Conservation (phyloP, 2,329 filamentous ascomycete genomes). For the Aplosporella prunicola region DNA sequence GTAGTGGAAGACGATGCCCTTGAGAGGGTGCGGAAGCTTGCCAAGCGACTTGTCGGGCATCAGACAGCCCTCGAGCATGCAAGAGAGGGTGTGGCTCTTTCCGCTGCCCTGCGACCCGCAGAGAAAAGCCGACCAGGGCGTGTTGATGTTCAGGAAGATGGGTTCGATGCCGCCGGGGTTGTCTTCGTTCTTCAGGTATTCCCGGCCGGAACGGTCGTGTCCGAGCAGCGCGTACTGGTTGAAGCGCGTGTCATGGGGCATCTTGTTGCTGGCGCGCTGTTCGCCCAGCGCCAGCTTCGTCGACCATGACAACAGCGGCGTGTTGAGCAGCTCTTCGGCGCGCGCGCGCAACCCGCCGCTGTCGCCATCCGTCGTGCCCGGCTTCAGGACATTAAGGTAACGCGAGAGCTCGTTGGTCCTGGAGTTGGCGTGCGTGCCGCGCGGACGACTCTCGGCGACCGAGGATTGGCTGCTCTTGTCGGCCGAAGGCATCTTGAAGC, state of each 20-base stretch:
- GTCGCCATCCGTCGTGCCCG: not conserved
- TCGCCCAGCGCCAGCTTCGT: constrained; percentile 3
- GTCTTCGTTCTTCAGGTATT: not conserved
- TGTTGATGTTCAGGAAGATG: constrained; percentile 44
- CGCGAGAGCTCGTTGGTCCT: constrained; percentile 2
- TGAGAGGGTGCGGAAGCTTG: constrained; percentile 42
- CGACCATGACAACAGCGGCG: constrained; percentile 9
- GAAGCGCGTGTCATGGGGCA: not conserved
- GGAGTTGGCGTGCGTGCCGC: no score
- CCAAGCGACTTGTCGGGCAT: constrained; percentile 34
- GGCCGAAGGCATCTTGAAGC: no score
- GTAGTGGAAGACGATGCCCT: constrained; percentile 51
- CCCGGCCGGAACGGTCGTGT: not conserved
- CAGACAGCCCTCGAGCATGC: constrained; percentile 51
- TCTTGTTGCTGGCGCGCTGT: not conserved
- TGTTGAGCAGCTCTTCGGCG: constrained; percentile 4
- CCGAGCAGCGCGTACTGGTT: constrained; percentile 9
- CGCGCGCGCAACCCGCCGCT: not conserved
- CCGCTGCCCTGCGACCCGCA: constrained; percentile 55
- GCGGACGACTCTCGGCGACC: no score
- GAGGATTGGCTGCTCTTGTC: no score
- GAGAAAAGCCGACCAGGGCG: constrained; percentile 51
- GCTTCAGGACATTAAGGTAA: constrained; percentile 2
- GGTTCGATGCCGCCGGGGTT: constrained; percentile 11
- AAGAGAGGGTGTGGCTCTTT: constrained; percentile 52